Evolutionary conservation across 1,284 basidiomycete species (phyloP), one percentile per base, ranked within the genome.

Genomic region (Naganishia cerealis): DNA sequence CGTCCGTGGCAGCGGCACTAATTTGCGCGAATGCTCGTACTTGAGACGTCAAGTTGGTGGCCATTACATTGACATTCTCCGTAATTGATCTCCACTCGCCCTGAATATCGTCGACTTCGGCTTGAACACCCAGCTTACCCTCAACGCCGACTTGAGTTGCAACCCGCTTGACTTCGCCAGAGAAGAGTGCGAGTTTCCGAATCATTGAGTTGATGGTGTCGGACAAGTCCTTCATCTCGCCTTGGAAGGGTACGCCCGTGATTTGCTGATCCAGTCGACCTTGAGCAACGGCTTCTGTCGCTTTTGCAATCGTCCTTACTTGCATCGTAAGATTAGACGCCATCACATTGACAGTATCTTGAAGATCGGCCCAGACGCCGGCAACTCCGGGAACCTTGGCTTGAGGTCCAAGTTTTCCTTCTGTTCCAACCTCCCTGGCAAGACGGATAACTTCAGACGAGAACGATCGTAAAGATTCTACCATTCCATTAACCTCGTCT

Each of bases 21-120:
- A 99, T 99, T 81, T 99, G 95, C 0, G 95, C 96, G 77, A 99
- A 99, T 21, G 96, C 96, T 81, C 96, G 89, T 69, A 99, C 96
- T 87, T 99, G 95, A 0, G 94, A 96, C 16, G 95, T 98, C 81
- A 98, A 84, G 81, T 96, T 96, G 71, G 90, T 90, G 5, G 83
- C 93, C 94, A 96, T 96, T 26, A 91, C 94, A 79, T 96, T 96
- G 72, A 96, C 93, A 69, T 82, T 83, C 46, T 63, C 91, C 92
- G 95, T 99, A 79, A 99, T 97, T 80, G 50, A 53, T 78, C 94
- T 91, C 96, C 95, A 99, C 63, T 93, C 96, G 63, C 95, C 96
- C 77, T 98, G 92, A 42, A 98, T 91, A 72, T 94, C 92, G 72
- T 93, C 93, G 54, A 98, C 93, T 78, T 98, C 92, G 21, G 96